These are phyloP conservation scores for Nicotiana noctiflora DNA, from an alignment of 257 asterid species.

Conservation along the genomic window DNA sequence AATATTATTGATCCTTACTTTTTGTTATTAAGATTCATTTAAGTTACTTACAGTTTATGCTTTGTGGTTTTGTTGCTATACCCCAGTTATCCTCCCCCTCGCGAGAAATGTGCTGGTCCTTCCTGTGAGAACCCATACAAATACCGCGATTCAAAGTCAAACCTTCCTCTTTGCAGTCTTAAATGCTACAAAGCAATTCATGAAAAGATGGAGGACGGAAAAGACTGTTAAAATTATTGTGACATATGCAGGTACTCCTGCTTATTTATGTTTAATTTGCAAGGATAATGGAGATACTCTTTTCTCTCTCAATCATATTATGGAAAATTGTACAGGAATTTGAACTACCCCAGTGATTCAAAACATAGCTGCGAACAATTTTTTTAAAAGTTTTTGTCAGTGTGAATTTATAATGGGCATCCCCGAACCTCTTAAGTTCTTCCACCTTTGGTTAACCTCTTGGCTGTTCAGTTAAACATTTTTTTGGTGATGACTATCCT, in stretches of 20 bases:
- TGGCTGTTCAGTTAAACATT: too few relatives aligned
- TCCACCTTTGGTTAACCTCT: too few relatives aligned
- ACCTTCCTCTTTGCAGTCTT: slow-evolving; percentile 93
- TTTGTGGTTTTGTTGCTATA: slow-evolving; percentile 17
- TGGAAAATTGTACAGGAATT: not conserved
- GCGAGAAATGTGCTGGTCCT: slow-evolving; percentile 90
- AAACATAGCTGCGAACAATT: not conserved
- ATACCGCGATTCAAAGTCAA: slow-evolving; percentile 81
- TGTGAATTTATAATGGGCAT: too few relatives aligned
- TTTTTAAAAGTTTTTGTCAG: too few relatives aligned
- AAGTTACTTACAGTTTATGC: not conserved
- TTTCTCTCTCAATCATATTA: not conserved
- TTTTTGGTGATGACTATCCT: too few relatives aligned
- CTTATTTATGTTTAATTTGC: not conserved
- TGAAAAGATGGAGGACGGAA: slow-evolving; percentile 25
- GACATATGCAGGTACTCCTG: not conserved
- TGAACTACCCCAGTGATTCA: not conserved
- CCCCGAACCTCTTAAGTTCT: too few relatives aligned
- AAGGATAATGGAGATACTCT: not conserved
- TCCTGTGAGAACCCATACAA: slow-evolving; percentile 66
- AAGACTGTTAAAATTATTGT: not conserved
- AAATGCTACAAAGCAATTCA: slow-evolving; percentile 82
- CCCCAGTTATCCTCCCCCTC: slow-evolving; percentile 86
- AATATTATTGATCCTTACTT: not conserved
- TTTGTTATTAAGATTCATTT: not conserved